phyloP scores from a whole-genome alignment of 768 basidiomycete species.

The Suillus discolor region DNA sequence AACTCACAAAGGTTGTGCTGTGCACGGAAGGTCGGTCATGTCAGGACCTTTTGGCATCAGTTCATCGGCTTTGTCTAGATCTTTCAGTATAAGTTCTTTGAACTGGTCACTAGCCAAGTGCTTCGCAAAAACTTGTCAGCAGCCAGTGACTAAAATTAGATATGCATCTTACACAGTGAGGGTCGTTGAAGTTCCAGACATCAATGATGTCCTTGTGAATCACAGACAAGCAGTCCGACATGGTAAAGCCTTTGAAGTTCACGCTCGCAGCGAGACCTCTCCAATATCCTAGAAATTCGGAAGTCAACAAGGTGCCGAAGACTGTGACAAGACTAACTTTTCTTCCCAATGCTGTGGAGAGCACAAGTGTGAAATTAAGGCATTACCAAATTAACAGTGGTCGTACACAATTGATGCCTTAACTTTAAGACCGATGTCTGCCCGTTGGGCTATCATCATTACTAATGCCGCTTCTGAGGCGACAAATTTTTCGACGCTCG shows the following conservation, averaged over 20 bases:
- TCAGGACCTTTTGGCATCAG: no score
- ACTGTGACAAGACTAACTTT: constrained; percentile 6
- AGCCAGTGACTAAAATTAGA: background rate
- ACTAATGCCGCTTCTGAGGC: constrained; percentile 11
- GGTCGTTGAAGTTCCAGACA: constrained; percentile 22
- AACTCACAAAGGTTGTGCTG: constrained; percentile 4
- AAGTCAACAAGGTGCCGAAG: background rate
- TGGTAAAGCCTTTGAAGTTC: constrained; percentile 12
- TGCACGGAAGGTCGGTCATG: background rate
- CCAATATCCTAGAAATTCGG: constrained; percentile 21
- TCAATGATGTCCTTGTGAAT: constrained; percentile 22
- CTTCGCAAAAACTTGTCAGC: background rate
- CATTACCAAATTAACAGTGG: background rate
- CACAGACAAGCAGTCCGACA: constrained; percentile 16
- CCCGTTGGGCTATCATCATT: constrained; percentile 11
- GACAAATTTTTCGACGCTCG: constrained; percentile 10
- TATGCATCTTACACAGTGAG: constrained; percentile 5
- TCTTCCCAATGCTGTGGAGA: constrained; percentile 11
- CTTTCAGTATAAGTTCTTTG: constrained; percentile 7
- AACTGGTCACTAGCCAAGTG: constrained; percentile 11
- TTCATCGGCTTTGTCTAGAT: constrained; percentile 4
- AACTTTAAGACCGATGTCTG: background rate
- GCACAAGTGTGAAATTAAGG: background rate
- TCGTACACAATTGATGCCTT: constrained; percentile 9
- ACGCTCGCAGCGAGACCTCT: constrained; percentile 12